Evolutionary conservation across 2,329 filamentous ascomycete genomes (phyloP), one percentile per base, ranked within the genome.

Genomic region (Magnaporthiopsis rhizophila): DNA sequence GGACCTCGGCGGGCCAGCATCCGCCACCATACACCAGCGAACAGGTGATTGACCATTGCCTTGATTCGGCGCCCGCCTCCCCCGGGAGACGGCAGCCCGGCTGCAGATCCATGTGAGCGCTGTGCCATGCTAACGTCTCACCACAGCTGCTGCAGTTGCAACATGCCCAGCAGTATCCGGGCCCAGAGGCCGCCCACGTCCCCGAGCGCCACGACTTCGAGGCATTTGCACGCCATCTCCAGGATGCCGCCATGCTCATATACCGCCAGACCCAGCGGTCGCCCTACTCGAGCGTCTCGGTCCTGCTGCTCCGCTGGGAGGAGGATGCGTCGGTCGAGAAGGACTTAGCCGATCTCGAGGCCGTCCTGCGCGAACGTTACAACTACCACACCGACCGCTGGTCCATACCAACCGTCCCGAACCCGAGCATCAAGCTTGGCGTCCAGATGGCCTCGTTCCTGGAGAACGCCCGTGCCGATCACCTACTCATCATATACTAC

Each of bases 231-330:
- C 81, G 86, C 60, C 86, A 89, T 75, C 80, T 89, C 59, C 86
- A 89, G 72, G 86, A 88, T 80, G 86, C 86, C 62, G 86, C 86
- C 68, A 87, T 87, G 81, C 78, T 87, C 70, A 87, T 89, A 68
- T 84, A 87, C 72, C 81, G 83, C 67, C 85, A 87, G 74, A 84
- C 83, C 59, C 83, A 87, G 70, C 81, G 80, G 65, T 79, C 80
- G 3, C 80, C 81, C 30, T 87, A 89, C 68, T 80, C 77, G 24
- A 81, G 80, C 64, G 85, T 86, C 18, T 87, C 85, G 4, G 86
- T 86, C 13, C 74, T 89, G 45, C 74, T 89, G 61, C 69, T 89
- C 65, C 79, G 83, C 64, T 89, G 86, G 86, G 84, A 88, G 68
- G 85, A 86, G 64, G 85, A 88, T 68, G 74, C 74, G 58, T 77